Percentiles rank a stretch among this genome's conserved stretches.
These are phyloP conservation scores for Dactylis glomerata DNA, from an alignment of 176 grass and related monocot genomes.

Conservation along the genomic window DNA sequence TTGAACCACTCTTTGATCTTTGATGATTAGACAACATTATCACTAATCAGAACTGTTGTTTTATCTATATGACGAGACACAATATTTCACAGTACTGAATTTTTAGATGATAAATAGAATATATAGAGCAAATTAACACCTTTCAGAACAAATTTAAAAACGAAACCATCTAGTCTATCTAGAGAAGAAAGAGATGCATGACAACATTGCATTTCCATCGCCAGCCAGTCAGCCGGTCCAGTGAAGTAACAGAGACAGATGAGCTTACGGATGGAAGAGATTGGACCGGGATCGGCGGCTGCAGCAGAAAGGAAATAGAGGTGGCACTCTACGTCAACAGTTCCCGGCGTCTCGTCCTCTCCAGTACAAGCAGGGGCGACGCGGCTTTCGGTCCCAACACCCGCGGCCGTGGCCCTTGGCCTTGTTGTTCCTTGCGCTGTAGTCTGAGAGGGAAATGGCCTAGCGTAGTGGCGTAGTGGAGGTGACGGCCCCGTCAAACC, in stretches of 20 bases:
- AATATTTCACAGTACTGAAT: too few species aligned
- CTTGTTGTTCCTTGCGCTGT: neutral
- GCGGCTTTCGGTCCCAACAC: neutral
- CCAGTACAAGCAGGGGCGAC: neutral
- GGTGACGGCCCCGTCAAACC: neutral
- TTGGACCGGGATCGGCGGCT: neutral
- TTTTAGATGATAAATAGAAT: too few species aligned
- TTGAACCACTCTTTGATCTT: too few species aligned
- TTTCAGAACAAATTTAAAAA: neutral
- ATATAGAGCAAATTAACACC: too few species aligned
- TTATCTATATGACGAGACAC: too few species aligned
- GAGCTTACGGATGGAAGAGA: neutral
- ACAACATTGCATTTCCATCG: neutral
- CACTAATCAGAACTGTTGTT: too few species aligned
- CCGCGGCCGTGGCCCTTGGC: neutral
- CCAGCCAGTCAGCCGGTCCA: neutral
- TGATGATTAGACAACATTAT: too few species aligned
- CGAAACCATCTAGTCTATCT: neutral
- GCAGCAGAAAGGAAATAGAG: neutral
- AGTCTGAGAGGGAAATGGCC: neutral
- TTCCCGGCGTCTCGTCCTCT: neutral
- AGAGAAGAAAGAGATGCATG: neutral
- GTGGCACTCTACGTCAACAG: neutral
- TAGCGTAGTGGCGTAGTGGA: neutral
- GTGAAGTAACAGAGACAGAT: neutral